Conservation (phyloP, 176 grass and related monocot genomes). For the Ampelocalamus luodianensis region DNA sequence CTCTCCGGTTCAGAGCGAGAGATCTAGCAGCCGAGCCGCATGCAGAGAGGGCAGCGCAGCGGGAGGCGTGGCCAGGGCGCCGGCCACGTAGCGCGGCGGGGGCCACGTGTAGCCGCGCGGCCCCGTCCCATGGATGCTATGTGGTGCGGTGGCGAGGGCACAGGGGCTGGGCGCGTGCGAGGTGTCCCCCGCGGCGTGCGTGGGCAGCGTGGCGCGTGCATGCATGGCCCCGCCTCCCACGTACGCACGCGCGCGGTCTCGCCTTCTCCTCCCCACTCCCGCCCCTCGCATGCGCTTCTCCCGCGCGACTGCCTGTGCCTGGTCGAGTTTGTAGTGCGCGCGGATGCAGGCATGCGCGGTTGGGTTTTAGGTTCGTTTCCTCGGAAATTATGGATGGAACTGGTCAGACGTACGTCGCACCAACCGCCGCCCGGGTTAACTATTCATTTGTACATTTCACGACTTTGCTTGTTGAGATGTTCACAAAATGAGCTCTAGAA, state of each 20-base stretch:
- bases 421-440: too few relatives aligned
- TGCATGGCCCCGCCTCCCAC: constrained; percentile 35
- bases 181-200: constrained; percentile 51
- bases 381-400: too few relatives aligned
- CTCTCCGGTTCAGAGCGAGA: neutral
- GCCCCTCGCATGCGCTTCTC: too few relatives aligned
- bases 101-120: constrained; percentile 45
- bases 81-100: constrained; percentile 48
- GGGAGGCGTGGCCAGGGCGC: constrained; percentile 20
- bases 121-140: constrained; percentile 22
- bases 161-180: constrained; percentile 11
- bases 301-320: too few relatives aligned
- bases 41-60: constrained; percentile 3
- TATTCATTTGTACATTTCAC: too few relatives aligned
- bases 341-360: too few relatives aligned
- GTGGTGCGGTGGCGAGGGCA: neutral
- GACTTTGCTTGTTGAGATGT: too few relatives aligned
- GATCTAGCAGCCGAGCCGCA: neutral
- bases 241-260: constrained; percentile 6
- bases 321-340: too few relatives aligned
- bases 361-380: too few relatives aligned
- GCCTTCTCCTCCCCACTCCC: too few relatives aligned
- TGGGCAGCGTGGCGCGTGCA: neutral
- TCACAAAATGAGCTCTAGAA: too few relatives aligned
- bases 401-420: too few relatives aligned